Base-by-base conservation (phyloP, 108 stramenopile species). In the Nannochloropsis gaditana region DNA sequence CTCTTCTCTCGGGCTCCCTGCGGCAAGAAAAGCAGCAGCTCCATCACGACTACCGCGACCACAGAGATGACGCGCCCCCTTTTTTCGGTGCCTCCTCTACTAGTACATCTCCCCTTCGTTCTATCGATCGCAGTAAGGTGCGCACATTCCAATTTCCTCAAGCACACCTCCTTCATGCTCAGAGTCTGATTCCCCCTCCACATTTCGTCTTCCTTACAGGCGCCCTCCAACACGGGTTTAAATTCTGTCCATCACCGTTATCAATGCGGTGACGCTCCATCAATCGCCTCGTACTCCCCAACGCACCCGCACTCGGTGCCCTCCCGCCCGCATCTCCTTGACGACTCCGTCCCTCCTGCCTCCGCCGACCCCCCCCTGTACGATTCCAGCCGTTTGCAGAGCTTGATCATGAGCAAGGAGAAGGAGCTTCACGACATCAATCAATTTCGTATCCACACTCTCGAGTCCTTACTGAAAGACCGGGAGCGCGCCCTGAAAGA, bases 371-470 rank as follows among this genome's bases (percentile, higher is more conserved):
- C 59, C 15, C 59, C 4, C 31, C 31, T 31, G 15, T 73, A 73
- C 8, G 59, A 73, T n/a, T 73, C 59, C 5, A n/a, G 19, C 8
- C 59, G 59, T n/a, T n/a, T 73, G 19, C 59, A 73, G 6, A n/a
- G 19, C 19, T n/a, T 73, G 19, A 73, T 73, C 59, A 73, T 73
- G 15, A n/a, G 19, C 59, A 73, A 73, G 3, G 59, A 73, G 3
- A 73, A 73, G n/a, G 59, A 73, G n/a, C 59, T 73, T 8, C 59
- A 73, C 59, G 59, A 73, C 59, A 73, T 73, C n/a, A 73, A 73
- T n/a, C 59, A 6, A n/a, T 73, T 73, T n/a, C 59, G 59, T 15
- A 73, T 73, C 8, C 59, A 73, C 8, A 73, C 59, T 2, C 59
- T 73, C 59, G 59, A 73, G n/a, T 73, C 59, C 19, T n/a, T 73